Percentiles rank a stretch among this genome's conserved stretches.
Conservation (phyloP, 192 early-diverging fungal species). For the Funneliformis mosseae region DNA sequence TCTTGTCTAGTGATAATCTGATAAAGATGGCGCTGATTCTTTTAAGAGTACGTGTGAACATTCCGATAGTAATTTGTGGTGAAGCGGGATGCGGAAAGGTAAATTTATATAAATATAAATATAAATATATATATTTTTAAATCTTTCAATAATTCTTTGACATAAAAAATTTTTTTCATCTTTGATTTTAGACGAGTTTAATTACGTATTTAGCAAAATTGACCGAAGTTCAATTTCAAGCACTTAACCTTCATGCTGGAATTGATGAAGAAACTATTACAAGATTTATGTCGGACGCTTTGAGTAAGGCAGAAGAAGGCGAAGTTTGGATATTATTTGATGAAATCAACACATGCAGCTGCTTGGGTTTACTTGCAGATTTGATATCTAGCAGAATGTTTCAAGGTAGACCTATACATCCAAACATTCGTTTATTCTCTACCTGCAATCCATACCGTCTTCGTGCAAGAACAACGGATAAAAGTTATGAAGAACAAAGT, state of each 20-base stretch:
- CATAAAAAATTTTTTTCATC: neutral
- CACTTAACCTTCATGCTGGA: constrained; percentile 10
- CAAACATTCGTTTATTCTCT: constrained; percentile 2
- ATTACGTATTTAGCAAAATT: constrained; percentile 2
- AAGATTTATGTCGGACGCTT: neutral
- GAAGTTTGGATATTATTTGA: constrained; percentile 34
- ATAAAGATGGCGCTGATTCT: constrained; percentile 30
- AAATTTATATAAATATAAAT: neutral
- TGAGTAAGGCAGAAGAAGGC: neutral
- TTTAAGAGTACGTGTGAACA: constrained; percentile 15
- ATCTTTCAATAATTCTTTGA: neutral
- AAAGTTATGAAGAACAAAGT: neutral
- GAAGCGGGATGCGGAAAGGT: constrained; percentile 30
- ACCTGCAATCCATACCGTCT: neutral
- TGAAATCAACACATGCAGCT: constrained; percentile 24
- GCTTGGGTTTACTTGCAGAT: constrained; percentile 3
- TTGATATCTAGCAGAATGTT: constrained; percentile 16
- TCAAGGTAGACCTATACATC: neutral
- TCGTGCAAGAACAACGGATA: neutral
- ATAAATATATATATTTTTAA: neutral
- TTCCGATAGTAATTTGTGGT: constrained; percentile 29
- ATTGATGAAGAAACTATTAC: constrained; percentile 11
- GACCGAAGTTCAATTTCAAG: neutral
- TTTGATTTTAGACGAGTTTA: constrained; percentile 12
- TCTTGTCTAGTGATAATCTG: constrained; percentile 21